Evolutionary conservation across 2,329 filamentous ascomycete species (phyloP).

Genomic region (Cladosporium austrohemisphaericum): DNA sequence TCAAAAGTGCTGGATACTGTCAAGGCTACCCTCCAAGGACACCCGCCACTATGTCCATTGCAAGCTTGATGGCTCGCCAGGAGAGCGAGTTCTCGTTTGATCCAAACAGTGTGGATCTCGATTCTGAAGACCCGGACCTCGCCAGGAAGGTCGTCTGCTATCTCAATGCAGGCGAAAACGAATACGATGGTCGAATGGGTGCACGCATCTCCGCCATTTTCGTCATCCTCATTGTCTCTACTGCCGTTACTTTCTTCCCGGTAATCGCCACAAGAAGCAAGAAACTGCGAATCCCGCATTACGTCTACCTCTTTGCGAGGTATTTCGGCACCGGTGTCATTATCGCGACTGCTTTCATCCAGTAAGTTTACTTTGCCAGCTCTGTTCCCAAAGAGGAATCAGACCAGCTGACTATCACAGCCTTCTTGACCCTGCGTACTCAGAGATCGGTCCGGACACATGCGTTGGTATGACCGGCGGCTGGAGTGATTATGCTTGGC

Average conservation of each 20-base stretch:
- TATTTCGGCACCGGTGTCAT: conserved; percentile 49
- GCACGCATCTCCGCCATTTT: conserved; percentile 44
- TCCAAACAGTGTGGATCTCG: conserved; percentile 27
- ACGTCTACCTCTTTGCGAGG: conserved; percentile 45
- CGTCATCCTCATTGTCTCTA: conserved; percentile 43
- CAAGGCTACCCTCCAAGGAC: background rate
- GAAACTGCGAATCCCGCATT: conserved; percentile 39
- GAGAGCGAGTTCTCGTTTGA: conserved; percentile 29
- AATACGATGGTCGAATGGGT: conserved; percentile 52
- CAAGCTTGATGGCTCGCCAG: conserved; percentile 3
- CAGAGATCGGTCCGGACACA: conserved; percentile 34
- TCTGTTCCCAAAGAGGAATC: background rate
- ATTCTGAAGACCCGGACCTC: conserved; percentile 37
- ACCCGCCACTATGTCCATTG: background rate
- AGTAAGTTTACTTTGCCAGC: conserved; percentile 26
- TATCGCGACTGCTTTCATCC: conserved; percentile 46
- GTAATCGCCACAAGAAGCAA: conserved; percentile 42
- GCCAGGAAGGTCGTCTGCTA: conserved; percentile 47
- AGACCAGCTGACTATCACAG: conserved; percentile 26
- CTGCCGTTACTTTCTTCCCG: conserved; percentile 43
- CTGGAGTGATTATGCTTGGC: conserved; percentile 53
- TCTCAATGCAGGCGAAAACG: conserved; percentile 44
- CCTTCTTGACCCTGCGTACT: conserved; percentile 31
- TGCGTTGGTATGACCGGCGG: conserved; percentile 53
- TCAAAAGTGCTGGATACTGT: too few species aligned